Percentiles rank a stretch among this genome's conserved stretches.
phyloP scores from a whole-genome alignment of 1,284 basidiomycete species.

The Dichomitus squalens region DNA sequence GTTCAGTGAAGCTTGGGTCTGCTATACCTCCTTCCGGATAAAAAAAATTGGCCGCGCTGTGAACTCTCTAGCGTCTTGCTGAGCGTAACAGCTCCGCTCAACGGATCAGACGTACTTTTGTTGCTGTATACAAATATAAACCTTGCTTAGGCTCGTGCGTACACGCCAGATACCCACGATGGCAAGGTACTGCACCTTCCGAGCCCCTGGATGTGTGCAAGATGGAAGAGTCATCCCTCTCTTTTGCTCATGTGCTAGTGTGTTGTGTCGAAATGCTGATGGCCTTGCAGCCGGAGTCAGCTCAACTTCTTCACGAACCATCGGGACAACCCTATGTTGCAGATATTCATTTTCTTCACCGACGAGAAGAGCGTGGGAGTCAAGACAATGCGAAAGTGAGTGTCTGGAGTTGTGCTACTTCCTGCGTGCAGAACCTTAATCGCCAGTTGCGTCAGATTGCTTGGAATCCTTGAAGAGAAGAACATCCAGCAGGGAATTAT shows the following conservation, averaged over 20 bases:
- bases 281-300: slow-evolving; percentile 67
- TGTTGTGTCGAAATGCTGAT: neutral
- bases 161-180: no score
- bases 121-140: neutral
- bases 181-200: neutral
- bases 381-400: slow-evolving; percentile 94
- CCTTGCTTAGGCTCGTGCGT: no score
- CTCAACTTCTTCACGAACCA: slow-evolving; percentile 89
- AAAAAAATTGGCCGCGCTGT: no score
- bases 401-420: slow-evolving; percentile 17
- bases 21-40: no score
- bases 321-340: slow-evolving; percentile 67
- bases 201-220: neutral
- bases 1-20: no score
- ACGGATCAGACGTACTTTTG: no score
- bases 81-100: no score
- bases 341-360: slow-evolving; percentile 95
- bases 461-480: slow-evolving; percentile 88
- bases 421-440: neutral
- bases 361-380: slow-evolving; percentile 93
- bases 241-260: neutral
- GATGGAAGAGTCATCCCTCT: neutral
- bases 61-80: no score
- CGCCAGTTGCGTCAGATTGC: slow-evolving; percentile 57
- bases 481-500: slow-evolving; percentile 91